Base-by-base conservation (phyloP, 2,329 filamentous ascomycete genomes). In the Pezicula carpinea region DNA sequence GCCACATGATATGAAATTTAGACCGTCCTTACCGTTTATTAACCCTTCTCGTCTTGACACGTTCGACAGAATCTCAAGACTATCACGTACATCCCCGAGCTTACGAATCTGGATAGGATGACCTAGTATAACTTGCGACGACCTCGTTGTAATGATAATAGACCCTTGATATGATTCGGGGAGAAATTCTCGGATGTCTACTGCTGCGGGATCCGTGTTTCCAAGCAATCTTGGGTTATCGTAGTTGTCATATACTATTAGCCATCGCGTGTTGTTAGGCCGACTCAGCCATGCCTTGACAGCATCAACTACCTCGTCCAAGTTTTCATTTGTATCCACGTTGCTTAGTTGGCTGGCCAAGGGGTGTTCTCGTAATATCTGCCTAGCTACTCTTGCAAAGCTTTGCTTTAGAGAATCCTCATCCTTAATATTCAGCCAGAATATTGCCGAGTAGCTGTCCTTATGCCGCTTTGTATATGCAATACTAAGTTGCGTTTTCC, bases 401-500 rank as follows among this genome's bases (percentile, higher is more conserved):
- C 67, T 69, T 44, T 63, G 59, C 48, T 64, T 59, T 2, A 74
- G 43, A 4, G 64, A 63, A 13, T 58, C 52, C 53, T 68, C 60
- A 22, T 67, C 63, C 33, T 56, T 68, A 11, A 60, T 63, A 50
- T 74, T 67, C 5, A 75, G 40, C 72, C 69, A 75, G 49, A 75
- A 65, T 4, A 69, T 54, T 0, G 68, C 65, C 0, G 63, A 63
- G 52, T 71, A 72, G 8, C 60, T 53, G 13, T 56, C 38, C n/a
- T 58, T 54, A 47, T 73, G 52, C 26, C 46, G 47, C 51, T 29
- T 22, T 2, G 61, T 51, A 56, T 68, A 73, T 40, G 58, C 57
- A 19, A 70, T 54, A 15, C 63, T 59, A 17, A 72, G 59, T 52
- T 73, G 66, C n/a, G 69, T 73, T 57, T 74, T 74, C 22, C 67